These are phyloP conservation scores for Kwoniella sp. DNA, from an alignment of 768 basidiomycete species.

Conservation along the genomic window DNA sequence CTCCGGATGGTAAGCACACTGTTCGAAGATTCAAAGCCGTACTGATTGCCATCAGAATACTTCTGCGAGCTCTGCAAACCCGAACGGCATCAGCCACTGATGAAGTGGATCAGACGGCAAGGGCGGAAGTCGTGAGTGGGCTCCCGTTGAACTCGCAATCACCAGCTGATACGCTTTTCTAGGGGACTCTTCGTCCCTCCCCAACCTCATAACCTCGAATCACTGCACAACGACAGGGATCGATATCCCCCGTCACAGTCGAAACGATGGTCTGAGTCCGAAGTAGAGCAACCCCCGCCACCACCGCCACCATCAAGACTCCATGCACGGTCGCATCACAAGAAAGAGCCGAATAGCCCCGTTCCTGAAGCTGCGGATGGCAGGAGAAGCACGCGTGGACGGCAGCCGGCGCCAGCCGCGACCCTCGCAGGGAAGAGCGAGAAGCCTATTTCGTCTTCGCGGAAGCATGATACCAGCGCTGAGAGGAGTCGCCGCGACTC, in stretches of 20 bases:
- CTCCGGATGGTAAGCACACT: constrained; percentile 46
- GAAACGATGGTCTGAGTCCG: constrained; percentile 33
- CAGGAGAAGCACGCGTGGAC: constrained; percentile 8
- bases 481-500: neutral
- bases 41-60: constrained; percentile 57
- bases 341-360: constrained; percentile 24
- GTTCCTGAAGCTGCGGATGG: constrained; percentile 8
- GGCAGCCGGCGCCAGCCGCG: neutral
- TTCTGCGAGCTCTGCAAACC: constrained; percentile 92
- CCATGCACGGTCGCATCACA: constrained; percentile 22
- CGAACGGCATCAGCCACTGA: constrained; percentile 71
- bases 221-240: constrained; percentile 27
- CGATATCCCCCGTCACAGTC: constrained; percentile 43
- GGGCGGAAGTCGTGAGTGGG: constrained; percentile 62
- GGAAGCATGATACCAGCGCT: constrained; percentile 1
- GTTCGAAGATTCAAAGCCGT: neutral
- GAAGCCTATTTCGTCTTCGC: constrained; percentile 12
- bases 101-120: constrained; percentile 39
- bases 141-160: neutral
- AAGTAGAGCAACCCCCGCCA: constrained; percentile 10
- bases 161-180: neutral
- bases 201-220: constrained; percentile 33
- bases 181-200: constrained; percentile 30
- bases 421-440: constrained; percentile 10
- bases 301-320: constrained; percentile 11